Percentiles rank a stretch among this genome's conserved stretches.
Evolutionary conservation across 2,329 filamentous ascomycete genomes (phyloP).

Genomic region (Monilinia aucupariae): DNA sequence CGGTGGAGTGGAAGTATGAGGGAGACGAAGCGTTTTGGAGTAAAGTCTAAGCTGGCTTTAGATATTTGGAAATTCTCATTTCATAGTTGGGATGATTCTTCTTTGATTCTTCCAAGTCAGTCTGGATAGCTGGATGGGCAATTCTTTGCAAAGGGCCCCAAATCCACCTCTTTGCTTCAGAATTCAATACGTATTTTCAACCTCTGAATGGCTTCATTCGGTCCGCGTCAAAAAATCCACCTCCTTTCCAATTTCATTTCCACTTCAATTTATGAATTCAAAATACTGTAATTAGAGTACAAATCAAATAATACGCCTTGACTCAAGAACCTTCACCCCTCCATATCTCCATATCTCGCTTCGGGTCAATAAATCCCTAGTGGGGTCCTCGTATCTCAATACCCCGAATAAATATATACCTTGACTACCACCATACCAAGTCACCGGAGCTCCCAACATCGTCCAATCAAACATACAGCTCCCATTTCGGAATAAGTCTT

Average conservation of each 20-base stretch:
- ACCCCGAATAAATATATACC: conserved; percentile 3
- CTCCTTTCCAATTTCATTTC: background rate
- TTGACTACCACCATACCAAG: background rate
- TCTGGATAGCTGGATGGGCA: background rate
- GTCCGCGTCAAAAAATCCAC: background rate
- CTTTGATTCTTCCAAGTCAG: no score
- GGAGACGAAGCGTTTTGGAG: background rate
- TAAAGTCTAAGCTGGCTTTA: background rate
- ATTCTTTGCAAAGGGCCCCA: background rate
- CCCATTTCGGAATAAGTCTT: background rate
- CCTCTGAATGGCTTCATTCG: background rate
- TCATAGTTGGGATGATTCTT: background rate
- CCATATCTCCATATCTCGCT: conserved; percentile 6
- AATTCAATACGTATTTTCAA: background rate
- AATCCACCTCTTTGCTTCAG: background rate
- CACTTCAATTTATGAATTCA: background rate
- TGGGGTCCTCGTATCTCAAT: conserved; percentile 13
- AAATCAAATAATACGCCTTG: background rate
- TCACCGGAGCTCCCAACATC: background rate
- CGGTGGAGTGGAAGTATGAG: background rate
- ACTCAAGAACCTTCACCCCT: conserved; percentile 3
- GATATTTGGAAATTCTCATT: background rate
- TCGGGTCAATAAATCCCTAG: conserved; percentile 15
- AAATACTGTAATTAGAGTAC: no score
- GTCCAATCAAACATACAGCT: background rate